phyloP scores from a whole-genome alignment of 1,139 yeast genomes.

The Zygoascus hellenicus region DNA sequence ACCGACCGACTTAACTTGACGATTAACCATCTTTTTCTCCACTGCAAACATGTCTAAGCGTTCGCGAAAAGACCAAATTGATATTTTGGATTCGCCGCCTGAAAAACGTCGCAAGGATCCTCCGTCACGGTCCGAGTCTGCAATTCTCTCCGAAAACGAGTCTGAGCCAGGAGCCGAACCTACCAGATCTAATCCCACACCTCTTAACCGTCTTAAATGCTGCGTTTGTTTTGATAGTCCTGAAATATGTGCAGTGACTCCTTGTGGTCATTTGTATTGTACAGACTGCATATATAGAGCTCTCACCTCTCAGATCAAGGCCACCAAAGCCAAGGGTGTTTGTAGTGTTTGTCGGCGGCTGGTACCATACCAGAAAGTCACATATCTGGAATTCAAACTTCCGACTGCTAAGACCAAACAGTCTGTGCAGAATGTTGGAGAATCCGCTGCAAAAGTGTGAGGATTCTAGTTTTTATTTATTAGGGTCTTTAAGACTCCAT shows the following conservation, averaged over 20 bases:
- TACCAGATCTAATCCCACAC: slow-evolving; percentile 3
- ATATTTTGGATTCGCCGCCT: too few relatives aligned
- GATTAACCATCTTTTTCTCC: too few relatives aligned
- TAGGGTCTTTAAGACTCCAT: too few relatives aligned
- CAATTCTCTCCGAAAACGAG: too few relatives aligned
- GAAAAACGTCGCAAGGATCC: too few relatives aligned
- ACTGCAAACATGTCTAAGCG: too few relatives aligned
- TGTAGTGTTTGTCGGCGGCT: slow-evolving; percentile 34
- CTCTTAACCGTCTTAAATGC: slow-evolving; percentile 23
- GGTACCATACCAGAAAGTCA: slow-evolving; percentile 27
- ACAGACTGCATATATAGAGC: slow-evolving; percentile 34
- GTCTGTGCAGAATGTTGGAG: background rate
- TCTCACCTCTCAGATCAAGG: slow-evolving; percentile 26
- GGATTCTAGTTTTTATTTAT: background rate
- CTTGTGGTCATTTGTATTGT: slow-evolving; percentile 37
- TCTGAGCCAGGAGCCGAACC: background rate
- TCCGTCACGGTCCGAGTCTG: too few relatives aligned
- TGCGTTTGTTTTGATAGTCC: slow-evolving; percentile 35
- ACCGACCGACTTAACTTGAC: too few relatives aligned
- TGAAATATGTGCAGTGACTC: slow-evolving; percentile 31
- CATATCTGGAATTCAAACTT: slow-evolving; percentile 25
- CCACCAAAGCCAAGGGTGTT: slow-evolving; percentile 27
- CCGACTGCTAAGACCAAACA: background rate
- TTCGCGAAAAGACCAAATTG: too few relatives aligned
- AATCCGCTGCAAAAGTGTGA: background rate